Base-by-base conservation (phyloP, 768 basidiomycete species). In the Panaeolus papilionaceus region DNA sequence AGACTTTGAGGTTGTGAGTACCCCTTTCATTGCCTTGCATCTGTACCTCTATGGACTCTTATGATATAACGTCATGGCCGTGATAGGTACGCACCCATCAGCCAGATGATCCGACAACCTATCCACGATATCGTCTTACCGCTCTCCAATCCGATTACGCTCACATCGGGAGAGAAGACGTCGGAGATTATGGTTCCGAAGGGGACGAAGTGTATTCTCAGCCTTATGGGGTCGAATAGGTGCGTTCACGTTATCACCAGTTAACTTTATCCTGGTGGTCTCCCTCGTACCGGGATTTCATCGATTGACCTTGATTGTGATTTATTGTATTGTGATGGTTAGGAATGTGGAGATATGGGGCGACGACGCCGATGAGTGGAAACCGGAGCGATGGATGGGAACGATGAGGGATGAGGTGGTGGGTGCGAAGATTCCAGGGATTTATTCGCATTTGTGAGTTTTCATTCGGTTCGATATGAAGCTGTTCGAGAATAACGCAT, bases 361-460 rank as follows among this genome's bases (percentile, higher is more conserved):
- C 8, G 71, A 73, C 10, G 84, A 86, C 64, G 79, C 81, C 1
- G 65, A 71, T 14, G 81, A 85, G 67, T 85, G 83, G 83, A 85
- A 81, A 69, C 85, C 84, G 1, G 83, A 85, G 69, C 76, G 85
- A 26, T 86, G 84, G 85, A 72, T 84, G 0, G 68, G 70, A 2
- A 75, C 76, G 0, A 73, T 82, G 28, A 82, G 81, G 6, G 72
- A 77, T 10, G 67, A 69, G 42, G 71, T 83, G 8, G 66, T 64
- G 7, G 74, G 78, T 28, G 79, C 82, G 10, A 78, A 76, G 28
- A 74, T 83, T 16, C 82, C 84, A 0, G 83, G 83, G 0, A 71
- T 83, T 20, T 84, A 83, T 68, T 78, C 82, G 5, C 76, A 81
- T 66, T 62, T 81, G 83, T 83, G 66, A 72, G 79, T 63, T 28